A percentile compares a stretch with the other conserved stretches of the same genome.
These are phyloP conservation scores for Phyllachora maydis DNA, from an alignment of 2,329 filamentous ascomycete genomes.

Conservation along the genomic window DNA sequence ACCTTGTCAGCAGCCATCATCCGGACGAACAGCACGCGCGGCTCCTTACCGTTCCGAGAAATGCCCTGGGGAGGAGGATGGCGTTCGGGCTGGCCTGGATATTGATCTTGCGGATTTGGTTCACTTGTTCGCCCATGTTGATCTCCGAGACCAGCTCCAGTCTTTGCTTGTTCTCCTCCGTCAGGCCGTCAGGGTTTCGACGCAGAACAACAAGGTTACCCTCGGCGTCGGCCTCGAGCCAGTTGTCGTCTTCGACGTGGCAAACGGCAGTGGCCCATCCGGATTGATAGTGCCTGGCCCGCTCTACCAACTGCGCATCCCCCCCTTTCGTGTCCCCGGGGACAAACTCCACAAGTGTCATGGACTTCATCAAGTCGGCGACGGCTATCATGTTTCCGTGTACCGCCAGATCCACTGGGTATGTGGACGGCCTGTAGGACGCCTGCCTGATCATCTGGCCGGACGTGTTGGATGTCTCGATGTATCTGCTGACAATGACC, in stretches of 20 bases:
- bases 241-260: conserved; percentile 50
- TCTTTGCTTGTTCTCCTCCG: too few species aligned
- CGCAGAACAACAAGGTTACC: conserved; percentile 74
- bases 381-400: conserved; percentile 60
- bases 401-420: conserved; percentile 63
- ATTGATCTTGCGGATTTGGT: conserved; percentile 58
- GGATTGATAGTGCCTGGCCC: conserved; percentile 64
- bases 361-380: conserved; percentile 84
- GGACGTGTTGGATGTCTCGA: conserved; percentile 30
- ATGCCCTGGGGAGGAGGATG: conserved; percentile 60
- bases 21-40: background rate
- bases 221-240: conserved; percentile 68
- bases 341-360: conserved; percentile 56
- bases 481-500: conserved; percentile 37
- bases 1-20: too few species aligned
- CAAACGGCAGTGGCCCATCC: conserved; percentile 66
- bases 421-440: conserved; percentile 62
- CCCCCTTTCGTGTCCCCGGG: conserved; percentile 18
- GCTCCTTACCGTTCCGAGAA: conserved; percentile 60
- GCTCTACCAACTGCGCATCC: conserved; percentile 51
- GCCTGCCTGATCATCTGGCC: conserved; percentile 49
- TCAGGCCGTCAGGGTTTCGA: conserved; percentile 58
- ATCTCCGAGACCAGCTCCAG: conserved; percentile 65
- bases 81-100: conserved; percentile 43
- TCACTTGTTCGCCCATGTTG: conserved; percentile 81